A percentile compares a stretch with the other conserved stretches of the same genome.
These are phyloP conservation scores for Closterium sp. DNA, from an alignment of 139 green algal species.

Conservation along the genomic window DNA sequence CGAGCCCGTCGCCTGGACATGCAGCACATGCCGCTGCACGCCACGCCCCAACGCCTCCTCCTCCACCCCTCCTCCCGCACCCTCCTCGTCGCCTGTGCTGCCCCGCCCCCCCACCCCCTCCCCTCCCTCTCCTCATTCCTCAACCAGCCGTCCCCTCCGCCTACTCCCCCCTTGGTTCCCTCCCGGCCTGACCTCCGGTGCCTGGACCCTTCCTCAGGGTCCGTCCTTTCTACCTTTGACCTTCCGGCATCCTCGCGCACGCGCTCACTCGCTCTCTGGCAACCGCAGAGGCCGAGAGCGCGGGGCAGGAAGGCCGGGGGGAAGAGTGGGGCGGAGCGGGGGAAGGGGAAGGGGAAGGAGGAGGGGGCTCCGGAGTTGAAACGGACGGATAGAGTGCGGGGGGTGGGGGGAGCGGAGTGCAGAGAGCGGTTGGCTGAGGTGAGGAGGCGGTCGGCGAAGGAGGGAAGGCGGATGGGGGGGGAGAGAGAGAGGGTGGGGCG, in stretches of 20 bases:
- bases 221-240: neutral
- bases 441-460: neutral
- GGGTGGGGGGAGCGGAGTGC: neutral
- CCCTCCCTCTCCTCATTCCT: neutral
- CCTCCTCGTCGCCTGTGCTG: conserved; percentile 34
- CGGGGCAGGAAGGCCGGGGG: neutral
- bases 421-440: neutral
- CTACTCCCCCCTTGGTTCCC: neutral
- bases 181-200: neutral
- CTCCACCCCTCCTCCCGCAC: conserved; percentile 33
- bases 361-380: neutral
- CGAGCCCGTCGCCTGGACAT: conserved; percentile 27
- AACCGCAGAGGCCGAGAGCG: neutral
- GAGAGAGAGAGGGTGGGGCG: neutral
- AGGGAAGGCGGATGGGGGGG: neutral
- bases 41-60: conserved; percentile 37
- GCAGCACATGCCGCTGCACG: conserved; percentile 28
- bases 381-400: neutral
- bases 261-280: neutral
- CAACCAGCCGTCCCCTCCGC: neutral
- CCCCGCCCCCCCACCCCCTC: neutral
- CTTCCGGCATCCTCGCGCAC: neutral
- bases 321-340: neutral
- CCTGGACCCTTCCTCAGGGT: neutral
- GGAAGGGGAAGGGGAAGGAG: neutral